Percentiles rank a stretch among this genome's conserved stretches.
These are phyloP conservation scores for Nematodospora valgi DNA, from an alignment of 805 yeast species.

Conservation along the genomic window DNA sequence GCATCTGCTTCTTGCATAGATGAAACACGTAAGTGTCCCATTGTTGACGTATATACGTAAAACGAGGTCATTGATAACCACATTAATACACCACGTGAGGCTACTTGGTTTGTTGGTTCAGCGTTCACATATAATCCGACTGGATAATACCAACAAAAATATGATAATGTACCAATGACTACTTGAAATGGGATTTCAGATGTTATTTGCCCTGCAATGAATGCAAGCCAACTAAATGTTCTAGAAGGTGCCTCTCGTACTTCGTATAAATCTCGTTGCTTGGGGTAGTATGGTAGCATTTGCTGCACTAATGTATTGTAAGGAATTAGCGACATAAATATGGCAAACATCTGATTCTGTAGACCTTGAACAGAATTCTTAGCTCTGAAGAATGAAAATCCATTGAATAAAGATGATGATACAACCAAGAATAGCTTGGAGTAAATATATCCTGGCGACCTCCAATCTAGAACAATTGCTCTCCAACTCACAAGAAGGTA, in stretches of 20 bases:
- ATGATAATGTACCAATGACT: slow-evolving; percentile 38
- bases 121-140: slow-evolving; percentile 49
- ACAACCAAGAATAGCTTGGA: slow-evolving; percentile 37
- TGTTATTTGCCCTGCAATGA: slow-evolving; percentile 40
- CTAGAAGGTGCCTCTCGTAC: slow-evolving; percentile 31
- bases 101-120: slow-evolving; percentile 34
- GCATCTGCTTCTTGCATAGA: slow-evolving; percentile 28
- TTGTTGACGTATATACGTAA: slow-evolving; percentile 21
- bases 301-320: slow-evolving; percentile 35
- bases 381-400: slow-evolving; percentile 44
- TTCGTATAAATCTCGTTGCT: slow-evolving; percentile 46
- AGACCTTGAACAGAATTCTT: slow-evolving; percentile 49
- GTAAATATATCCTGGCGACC: slow-evolving; percentile 59
- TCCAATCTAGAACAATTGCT: slow-evolving; percentile 32
- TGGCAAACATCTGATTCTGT: slow-evolving; percentile 64
- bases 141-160: slow-evolving; percentile 61
- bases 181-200: slow-evolving; percentile 48
- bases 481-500: slow-evolving; percentile 25
- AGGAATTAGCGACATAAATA: slow-evolving; percentile 41
- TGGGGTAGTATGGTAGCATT: slow-evolving; percentile 39
- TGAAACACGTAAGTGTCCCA: slow-evolving; percentile 28
- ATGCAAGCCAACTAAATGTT: slow-evolving; percentile 22
- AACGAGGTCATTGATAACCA: slow-evolving; percentile 26
- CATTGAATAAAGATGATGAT: not conserved
- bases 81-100: slow-evolving; percentile 34